phyloP scores from a whole-genome alignment of 2,329 filamentous ascomycete genomes.

The Ophiocordyceps robertsii region DNA sequence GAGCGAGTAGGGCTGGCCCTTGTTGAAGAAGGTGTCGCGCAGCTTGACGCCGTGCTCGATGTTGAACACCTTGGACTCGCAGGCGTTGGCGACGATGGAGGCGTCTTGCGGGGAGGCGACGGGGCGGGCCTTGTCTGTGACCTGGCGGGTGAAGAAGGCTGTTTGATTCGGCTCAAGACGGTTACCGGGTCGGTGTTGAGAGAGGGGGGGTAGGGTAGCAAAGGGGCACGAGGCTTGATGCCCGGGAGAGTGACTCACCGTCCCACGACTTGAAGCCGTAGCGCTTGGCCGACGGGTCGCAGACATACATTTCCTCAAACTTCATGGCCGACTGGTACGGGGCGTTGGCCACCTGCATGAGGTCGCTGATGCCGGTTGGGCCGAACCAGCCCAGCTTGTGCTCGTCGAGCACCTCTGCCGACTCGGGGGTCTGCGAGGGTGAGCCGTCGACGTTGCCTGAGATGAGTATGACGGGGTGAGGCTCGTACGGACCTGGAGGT shows the following conservation, averaged over 20 bases:
- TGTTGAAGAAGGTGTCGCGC: conserved; percentile 54
- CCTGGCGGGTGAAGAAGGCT: conserved; percentile 51
- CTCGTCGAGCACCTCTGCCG: conserved; percentile 33
- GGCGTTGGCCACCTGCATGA: conserved; percentile 38
- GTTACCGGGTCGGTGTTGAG: no score
- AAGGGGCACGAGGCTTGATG: not conserved
- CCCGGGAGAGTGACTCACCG: conserved; percentile 14
- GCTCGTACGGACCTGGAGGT: conserved; percentile 28
- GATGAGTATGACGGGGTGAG: not conserved
- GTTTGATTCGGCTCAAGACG: no score
- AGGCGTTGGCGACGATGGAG: conserved; percentile 44
- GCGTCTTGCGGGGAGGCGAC: conserved; percentile 42
- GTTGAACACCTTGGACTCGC: conserved; percentile 48
- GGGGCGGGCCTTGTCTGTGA: conserved; percentile 40
- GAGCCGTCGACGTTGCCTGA: not conserved
- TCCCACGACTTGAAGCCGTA: conserved; percentile 57
- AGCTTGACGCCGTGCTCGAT: conserved; percentile 34
- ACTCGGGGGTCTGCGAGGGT: conserved; percentile 30
- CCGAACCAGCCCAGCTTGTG: conserved; percentile 41
- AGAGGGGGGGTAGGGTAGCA: not conserved
- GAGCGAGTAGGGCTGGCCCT: conserved; percentile 54
- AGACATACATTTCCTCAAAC: conserved; percentile 49
- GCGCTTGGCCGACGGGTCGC: conserved; percentile 38
- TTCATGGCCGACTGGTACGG: conserved; percentile 25
- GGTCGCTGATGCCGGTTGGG: conserved; percentile 28